A percentile compares a stretch with the other conserved stretches of the same genome.
phyloP scores from a whole-genome alignment of 352 stramenopile species.

The Phytophthora parvispora region DNA sequence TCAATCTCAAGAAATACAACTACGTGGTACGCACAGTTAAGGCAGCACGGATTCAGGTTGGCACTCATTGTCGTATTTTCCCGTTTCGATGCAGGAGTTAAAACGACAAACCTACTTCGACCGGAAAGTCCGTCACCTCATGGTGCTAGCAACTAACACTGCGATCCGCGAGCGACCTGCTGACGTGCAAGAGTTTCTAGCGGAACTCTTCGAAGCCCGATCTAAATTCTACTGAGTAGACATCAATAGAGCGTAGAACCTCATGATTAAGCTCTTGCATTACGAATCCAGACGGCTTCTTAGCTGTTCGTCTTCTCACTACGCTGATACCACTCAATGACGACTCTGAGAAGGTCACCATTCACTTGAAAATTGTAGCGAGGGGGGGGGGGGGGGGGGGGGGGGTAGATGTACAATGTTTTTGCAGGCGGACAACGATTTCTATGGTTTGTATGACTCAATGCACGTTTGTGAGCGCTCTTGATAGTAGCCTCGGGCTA shows the following conservation, averaged over 20 bases:
- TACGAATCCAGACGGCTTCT: background rate
- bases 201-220: slow-evolving; percentile 75
- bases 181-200: slow-evolving; percentile 61
- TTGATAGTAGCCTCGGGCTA: too few relatives aligned
- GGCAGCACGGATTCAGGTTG: background rate
- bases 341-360: too few relatives aligned
- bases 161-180: slow-evolving; percentile 71
- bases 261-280: background rate
- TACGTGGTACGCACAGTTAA: slow-evolving; percentile 56
- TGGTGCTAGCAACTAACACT: slow-evolving; percentile 68
- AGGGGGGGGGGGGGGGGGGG: too few relatives aligned
- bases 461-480: too few relatives aligned
- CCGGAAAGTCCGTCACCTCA: slow-evolving; percentile 79
- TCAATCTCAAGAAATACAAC: slow-evolving; percentile 82
- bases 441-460: too few relatives aligned
- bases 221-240: slow-evolving; percentile 69
- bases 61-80: background rate
- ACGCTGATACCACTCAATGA: too few relatives aligned
- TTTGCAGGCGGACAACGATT: too few relatives aligned
- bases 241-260: background rate
- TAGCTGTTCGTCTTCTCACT: too few relatives aligned
- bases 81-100: slow-evolving; percentile 65
- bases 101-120: slow-evolving; percentile 81
- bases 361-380: too few relatives aligned
- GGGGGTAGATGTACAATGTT: too few relatives aligned